Conservation (phyloP, 352 stramenopile genomes). For the Phytophthora rubi region DNA sequence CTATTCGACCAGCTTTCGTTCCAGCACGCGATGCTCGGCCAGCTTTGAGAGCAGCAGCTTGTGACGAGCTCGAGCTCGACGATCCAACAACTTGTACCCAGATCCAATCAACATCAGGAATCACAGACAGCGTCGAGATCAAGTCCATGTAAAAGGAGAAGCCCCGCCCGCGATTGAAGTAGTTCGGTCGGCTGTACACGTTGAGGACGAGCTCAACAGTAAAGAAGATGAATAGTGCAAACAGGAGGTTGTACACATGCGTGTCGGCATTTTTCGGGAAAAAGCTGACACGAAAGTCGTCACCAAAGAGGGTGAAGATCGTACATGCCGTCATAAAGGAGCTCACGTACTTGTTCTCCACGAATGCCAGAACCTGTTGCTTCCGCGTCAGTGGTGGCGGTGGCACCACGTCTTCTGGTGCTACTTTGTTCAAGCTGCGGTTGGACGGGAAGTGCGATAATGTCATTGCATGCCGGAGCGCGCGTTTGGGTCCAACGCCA, state of each 20-base stretch:
- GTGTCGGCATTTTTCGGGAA: slow-evolving; percentile 70
- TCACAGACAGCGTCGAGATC: slow-evolving; percentile 93
- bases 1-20: slow-evolving; percentile 90
- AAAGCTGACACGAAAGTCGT: slow-evolving; percentile 81
- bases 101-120: slow-evolving; percentile 91
- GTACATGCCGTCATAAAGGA: slow-evolving; percentile 75
- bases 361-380: slow-evolving; percentile 53
- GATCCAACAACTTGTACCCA: slow-evolving; percentile 65
- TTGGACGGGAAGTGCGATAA: slow-evolving; percentile 48
- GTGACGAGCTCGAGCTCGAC: slow-evolving; percentile 33
- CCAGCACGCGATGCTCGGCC: slow-evolving; percentile 86
- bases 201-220: slow-evolving; percentile 67
- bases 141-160: slow-evolving; percentile 95
- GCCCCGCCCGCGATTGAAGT: slow-evolving; percentile 74
- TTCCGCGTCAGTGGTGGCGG: slow-evolving; percentile 43
- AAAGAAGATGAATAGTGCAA: slow-evolving; percentile 84
- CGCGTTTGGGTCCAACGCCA: slow-evolving; percentile 33
- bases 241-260: slow-evolving; percentile 81
- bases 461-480: slow-evolving; percentile 42
- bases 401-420: slow-evolving; percentile 54
- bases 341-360: slow-evolving; percentile 81
- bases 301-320: slow-evolving; percentile 88
- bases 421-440: slow-evolving; percentile 73
- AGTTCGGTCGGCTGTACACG: slow-evolving; percentile 76
- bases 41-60: slow-evolving; percentile 79